Conservation (phyloP, 371 early-diverging fungal genomes). For the Haplosporangium sp. region DNA sequence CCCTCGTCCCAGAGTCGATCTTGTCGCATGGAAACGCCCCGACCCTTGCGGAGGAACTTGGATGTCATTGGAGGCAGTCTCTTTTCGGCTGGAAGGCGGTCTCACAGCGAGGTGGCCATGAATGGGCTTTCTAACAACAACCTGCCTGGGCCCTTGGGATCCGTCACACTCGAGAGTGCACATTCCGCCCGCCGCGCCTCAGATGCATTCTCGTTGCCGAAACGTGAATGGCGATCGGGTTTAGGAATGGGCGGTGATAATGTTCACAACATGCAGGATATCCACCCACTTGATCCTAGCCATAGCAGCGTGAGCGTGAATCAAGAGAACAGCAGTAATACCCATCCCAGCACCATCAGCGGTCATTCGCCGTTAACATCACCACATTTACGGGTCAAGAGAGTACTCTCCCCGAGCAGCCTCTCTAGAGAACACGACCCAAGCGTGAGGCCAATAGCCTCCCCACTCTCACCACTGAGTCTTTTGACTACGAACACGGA, state of each 20-base stretch:
- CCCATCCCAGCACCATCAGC: neutral
- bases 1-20: constrained; percentile 8
- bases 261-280: neutral
- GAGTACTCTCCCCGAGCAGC: constrained; percentile 32
- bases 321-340: neutral
- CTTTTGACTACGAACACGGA: constrained; percentile 33
- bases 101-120: constrained; percentile 20
- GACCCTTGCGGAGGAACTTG: constrained; percentile 29
- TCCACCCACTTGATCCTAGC: constrained; percentile 23
- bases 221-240: constrained; percentile 38
- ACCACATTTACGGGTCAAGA: constrained; percentile 16
- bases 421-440: constrained; percentile 23
- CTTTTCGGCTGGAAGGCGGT: constrained; percentile 24
- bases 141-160: constrained; percentile 4
- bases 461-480: constrained; percentile 31
- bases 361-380: constrained; percentile 1
- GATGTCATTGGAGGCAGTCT: constrained; percentile 23
- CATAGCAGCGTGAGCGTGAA: constrained; percentile 1
- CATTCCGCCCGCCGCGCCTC: constrained; percentile 21
- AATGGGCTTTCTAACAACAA: constrained; percentile 2
- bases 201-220: constrained; percentile 22
- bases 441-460: constrained; percentile 16
- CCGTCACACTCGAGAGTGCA: constrained; percentile 4
- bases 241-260: constrained; percentile 10
- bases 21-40: constrained; percentile 32